phyloP scores from a whole-genome alignment of 805 yeast species.

The Jamesozyma lodderae region DNA sequence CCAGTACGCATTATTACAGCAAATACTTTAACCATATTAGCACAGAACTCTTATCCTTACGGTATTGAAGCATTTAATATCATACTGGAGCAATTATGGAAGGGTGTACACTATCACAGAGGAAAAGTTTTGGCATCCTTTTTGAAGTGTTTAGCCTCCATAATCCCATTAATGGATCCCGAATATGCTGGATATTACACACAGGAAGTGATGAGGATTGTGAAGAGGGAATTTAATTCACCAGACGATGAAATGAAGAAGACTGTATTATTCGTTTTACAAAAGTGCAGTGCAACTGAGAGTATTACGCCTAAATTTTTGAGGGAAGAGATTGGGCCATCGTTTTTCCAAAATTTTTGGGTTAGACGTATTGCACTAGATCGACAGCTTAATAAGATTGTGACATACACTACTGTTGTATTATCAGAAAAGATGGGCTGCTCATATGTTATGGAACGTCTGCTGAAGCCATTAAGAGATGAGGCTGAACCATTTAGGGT shows the following conservation, averaged over 20 bases:
- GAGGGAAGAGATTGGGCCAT: constrained; percentile 43
- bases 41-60: constrained; percentile 75
- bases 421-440: constrained; percentile 64
- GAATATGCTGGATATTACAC: constrained; percentile 76
- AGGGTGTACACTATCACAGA: constrained; percentile 64
- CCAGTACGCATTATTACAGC: constrained; percentile 67
- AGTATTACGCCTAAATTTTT: constrained; percentile 45
- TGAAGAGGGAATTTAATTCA: constrained; percentile 63
- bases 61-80: constrained; percentile 83
- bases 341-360: constrained; percentile 72
- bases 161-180: constrained; percentile 79
- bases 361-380: constrained; percentile 71
- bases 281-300: constrained; percentile 53
- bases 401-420: constrained; percentile 62
- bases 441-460: constrained; percentile 45
- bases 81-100: constrained; percentile 70
- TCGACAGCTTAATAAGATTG: constrained; percentile 44
- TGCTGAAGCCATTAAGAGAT: constrained; percentile 60
- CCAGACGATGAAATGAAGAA: constrained; percentile 85
- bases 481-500: constrained; percentile 70
- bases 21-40: constrained; percentile 59
- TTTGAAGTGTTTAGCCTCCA: constrained; percentile 64
- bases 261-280: constrained; percentile 60
- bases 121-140: constrained; percentile 73
- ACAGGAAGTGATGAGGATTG: constrained; percentile 56